Conservation (phyloP, 768 basidiomycete genomes). For the Mycena polygramma region DNA sequence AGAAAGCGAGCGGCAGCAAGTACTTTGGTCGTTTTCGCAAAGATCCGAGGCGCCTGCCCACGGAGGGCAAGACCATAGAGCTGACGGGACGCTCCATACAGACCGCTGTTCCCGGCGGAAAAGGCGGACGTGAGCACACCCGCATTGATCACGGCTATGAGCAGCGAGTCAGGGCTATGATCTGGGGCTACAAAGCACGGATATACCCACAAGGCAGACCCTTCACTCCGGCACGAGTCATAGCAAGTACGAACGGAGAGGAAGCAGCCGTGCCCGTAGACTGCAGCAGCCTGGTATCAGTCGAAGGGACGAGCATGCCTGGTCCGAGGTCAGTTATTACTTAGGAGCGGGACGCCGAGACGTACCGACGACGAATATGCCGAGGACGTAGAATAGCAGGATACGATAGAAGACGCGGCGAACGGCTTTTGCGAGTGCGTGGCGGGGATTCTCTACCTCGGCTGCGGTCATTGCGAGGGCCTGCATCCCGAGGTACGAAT, state of each 20-base stretch:
- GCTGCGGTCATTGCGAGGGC: constrained; percentile 56
- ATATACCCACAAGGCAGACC: constrained; percentile 43
- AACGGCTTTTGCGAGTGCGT: constrained; percentile 75
- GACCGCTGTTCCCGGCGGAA: constrained; percentile 69
- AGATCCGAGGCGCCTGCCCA: constrained; percentile 51
- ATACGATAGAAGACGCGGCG: constrained; percentile 63
- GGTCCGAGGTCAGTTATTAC: background rate
- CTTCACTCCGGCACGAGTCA: constrained; percentile 70
- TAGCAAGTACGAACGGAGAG: constrained; percentile 83
- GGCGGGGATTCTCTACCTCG: constrained; percentile 75
- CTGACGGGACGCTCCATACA: constrained; percentile 59
- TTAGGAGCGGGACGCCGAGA: background rate
- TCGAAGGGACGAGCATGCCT: constrained; percentile 74
- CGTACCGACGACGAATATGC: constrained; percentile 66
- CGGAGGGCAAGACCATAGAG: constrained; percentile 56
- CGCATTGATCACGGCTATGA: constrained; percentile 63
- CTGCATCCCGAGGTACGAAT: constrained; percentile 78
- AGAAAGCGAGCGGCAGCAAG: background rate
- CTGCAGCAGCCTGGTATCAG: constrained; percentile 55
- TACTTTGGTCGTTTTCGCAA: constrained; percentile 39
- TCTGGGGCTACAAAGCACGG: background rate
- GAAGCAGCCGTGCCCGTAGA: constrained; percentile 57
- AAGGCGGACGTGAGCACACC: constrained; percentile 71
- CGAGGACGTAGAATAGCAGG: constrained; percentile 61
- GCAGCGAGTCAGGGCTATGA: background rate